These are phyloP conservation scores for Termitomyces sp. DNA, from an alignment of 768 basidiomycete species.

Conservation along the genomic window DNA sequence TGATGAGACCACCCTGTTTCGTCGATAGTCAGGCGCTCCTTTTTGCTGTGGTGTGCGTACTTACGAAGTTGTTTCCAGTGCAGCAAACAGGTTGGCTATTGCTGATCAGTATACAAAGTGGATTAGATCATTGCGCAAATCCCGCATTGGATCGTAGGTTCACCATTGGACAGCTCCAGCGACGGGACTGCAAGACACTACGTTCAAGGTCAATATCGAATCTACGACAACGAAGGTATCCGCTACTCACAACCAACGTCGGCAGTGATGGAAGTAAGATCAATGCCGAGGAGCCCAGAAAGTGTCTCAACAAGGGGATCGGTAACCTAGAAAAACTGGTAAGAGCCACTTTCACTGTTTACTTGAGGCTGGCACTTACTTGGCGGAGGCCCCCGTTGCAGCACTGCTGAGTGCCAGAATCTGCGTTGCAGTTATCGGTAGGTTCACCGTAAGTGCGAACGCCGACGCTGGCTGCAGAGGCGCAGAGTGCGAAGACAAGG, in stretches of 20 bases:
- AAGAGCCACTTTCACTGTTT: not conserved
- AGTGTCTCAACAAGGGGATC: slow-evolving; percentile 2
- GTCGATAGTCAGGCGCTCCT: not conserved
- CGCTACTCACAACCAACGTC: slow-evolving; percentile 11
- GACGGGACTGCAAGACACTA: slow-evolving; percentile 14
- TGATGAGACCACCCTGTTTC: slow-evolving; percentile 11
- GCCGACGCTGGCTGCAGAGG: slow-evolving; percentile 6
- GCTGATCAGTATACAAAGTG: not conserved
- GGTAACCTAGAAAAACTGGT: not conserved
- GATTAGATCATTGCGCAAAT: not conserved
- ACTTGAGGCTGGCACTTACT: not conserved
- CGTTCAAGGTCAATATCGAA: not conserved
- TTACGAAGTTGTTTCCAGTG: slow-evolving; percentile 15
- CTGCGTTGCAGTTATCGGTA: not conserved
- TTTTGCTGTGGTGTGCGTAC: not conserved
- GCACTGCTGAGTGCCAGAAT: slow-evolving; percentile 5
- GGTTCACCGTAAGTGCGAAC: not conserved
- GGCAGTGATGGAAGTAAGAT: slow-evolving; percentile 2
- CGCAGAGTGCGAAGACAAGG: slow-evolving; percentile 11
- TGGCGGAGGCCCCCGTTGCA: not conserved
- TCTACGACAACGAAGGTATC: too few relatives aligned
- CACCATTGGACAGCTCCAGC: slow-evolving; percentile 2
- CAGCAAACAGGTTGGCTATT: slow-evolving; percentile 14
- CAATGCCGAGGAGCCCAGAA: slow-evolving; percentile 6
- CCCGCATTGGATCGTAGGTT: too few relatives aligned